Base-by-base conservation (phyloP, 2,329 filamentous ascomycete genomes). In the Boeremia exigua region DNA sequence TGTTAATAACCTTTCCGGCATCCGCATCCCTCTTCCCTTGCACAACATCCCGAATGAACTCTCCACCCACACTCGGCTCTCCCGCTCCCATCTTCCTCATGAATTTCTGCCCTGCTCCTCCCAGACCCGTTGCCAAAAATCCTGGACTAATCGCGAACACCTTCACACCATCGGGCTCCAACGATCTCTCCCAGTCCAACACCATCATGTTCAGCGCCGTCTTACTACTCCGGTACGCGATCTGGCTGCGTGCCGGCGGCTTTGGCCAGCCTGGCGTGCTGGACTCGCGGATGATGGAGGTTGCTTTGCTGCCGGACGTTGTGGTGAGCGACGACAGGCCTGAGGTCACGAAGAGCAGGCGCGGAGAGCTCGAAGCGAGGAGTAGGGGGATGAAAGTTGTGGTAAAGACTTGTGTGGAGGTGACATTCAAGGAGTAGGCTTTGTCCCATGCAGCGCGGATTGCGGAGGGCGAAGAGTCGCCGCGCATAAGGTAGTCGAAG, bases 161-260 rank as follows among this genome's bases (percentile, higher is more conserved):
- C 59, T 83, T 84, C 27, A 75, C 72, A 2, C 76, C 72, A 48
- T 77, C 67, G 73, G 78, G 82, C 14, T 80, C 72, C 30, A 82
- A 61, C 66, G 71, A 61, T 28, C 73, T 70, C 30, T 69, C 57
- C 80, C 81, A 85, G 12, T 80, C 75, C 42, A 82, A 59, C 75
- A 80, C 80, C 60, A 81, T 32, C 72, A 82, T 83, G 34, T 80
- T 83, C 60, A 83, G 47, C 1, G 76, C 81, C 4, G 76, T 72
- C 67, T 83, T 82, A 28, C 71, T 72, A 48, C 68, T 68, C 8
- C 78, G 72, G 52, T 82, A 81, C 11, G 69, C 68, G 0, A 75
- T 62, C 10, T 63, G 64, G 19, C 68, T 66, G 5, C 58, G 40
- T 8, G 51, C 40, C 0, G 54, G 34, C 3, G 61, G 59, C 66